These are phyloP conservation scores for Diophrys appendiculata DNA, from an alignment of 73 alveolate genomes.

Conservation along the genomic window DNA sequence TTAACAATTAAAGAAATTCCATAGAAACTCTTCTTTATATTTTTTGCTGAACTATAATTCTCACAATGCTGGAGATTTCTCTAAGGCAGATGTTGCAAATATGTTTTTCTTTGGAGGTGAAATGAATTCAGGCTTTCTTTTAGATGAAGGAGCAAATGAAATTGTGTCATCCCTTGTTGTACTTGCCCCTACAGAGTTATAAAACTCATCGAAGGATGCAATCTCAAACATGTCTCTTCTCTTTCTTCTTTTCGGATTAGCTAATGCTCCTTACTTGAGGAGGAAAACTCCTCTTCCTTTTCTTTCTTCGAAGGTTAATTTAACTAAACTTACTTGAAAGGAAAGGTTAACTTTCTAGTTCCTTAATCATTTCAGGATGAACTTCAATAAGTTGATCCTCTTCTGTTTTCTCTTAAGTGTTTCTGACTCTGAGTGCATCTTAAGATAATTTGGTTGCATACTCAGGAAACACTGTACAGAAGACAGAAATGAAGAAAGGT, in stretches of 20 bases:
- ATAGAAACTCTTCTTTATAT: too few species aligned
- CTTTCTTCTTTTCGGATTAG: neutral
- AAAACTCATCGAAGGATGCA: neutral
- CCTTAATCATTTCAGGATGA: neutral
- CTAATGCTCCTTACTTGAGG: neutral
- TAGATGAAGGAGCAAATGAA: too few species aligned
- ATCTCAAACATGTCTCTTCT: neutral
- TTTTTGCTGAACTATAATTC: too few species aligned
- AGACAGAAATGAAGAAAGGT: neutral
- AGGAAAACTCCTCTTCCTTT: conserved; percentile 7
- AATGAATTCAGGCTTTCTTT: too few species aligned
- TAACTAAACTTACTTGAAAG: neutral
- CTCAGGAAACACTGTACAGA: neutral
- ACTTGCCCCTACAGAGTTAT: neutral
- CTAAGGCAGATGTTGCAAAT: too few species aligned
- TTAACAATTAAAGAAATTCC: too few species aligned
- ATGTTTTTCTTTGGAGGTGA: too few species aligned
- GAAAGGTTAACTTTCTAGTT: neutral
- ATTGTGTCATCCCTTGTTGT: too few species aligned
- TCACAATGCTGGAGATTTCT: too few species aligned
- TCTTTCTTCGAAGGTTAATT: neutral
- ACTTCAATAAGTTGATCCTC: neutral
- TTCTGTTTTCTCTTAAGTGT: neutral
- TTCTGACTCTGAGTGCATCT: neutral
- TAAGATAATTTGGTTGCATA: neutral